A percentile compares a stretch with the other conserved stretches of the same genome.
These are phyloP conservation scores for Aspergillus panamensis DNA, from an alignment of 495 filamentous ascomycete genomes.

Conservation along the genomic window DNA sequence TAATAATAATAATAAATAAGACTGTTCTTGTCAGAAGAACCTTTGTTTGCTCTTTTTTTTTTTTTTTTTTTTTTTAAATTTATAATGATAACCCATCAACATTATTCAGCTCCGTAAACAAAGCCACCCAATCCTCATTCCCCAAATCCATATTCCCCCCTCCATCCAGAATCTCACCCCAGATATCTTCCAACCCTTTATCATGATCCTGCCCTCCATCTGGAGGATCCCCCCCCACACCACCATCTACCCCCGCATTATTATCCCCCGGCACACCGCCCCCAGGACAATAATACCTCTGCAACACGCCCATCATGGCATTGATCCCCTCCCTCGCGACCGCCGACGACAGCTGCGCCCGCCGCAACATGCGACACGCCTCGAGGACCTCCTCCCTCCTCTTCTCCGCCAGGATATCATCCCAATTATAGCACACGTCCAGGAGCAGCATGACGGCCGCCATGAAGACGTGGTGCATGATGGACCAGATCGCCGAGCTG, in stretches of 20 bases:
- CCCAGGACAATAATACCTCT: constrained; percentile 28
- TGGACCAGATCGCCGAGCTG: constrained; percentile 32
- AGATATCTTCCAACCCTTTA: constrained; percentile 32
- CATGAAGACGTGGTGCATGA: constrained; percentile 48
- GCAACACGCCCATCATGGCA: constrained; percentile 37
- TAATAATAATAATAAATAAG: too few species aligned
- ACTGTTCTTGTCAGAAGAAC: too few species aligned
- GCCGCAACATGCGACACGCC: constrained; percentile 44
- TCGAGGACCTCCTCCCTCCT: constrained; percentile 40
- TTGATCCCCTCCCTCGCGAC: constrained; percentile 33
- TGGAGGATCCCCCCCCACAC: neutral
- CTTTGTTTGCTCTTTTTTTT: too few species aligned
- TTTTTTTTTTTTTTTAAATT: constrained; percentile 22
- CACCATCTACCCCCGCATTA: neutral
- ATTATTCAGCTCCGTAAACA: constrained; percentile 34
- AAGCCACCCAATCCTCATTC: constrained; percentile 32
- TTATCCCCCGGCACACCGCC: constrained; percentile 15
- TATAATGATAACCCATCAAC: neutral
- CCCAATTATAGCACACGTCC: constrained; percentile 45
- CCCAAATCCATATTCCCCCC: constrained; percentile 24
- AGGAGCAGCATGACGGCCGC: constrained; percentile 45
- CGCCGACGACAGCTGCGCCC: constrained; percentile 32
- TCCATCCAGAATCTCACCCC: constrained; percentile 35
- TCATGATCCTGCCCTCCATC: neutral
- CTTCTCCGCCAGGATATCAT: constrained; percentile 40